Conservation (phyloP, 805 yeast species). For the Millerozyma acaciae region DNA sequence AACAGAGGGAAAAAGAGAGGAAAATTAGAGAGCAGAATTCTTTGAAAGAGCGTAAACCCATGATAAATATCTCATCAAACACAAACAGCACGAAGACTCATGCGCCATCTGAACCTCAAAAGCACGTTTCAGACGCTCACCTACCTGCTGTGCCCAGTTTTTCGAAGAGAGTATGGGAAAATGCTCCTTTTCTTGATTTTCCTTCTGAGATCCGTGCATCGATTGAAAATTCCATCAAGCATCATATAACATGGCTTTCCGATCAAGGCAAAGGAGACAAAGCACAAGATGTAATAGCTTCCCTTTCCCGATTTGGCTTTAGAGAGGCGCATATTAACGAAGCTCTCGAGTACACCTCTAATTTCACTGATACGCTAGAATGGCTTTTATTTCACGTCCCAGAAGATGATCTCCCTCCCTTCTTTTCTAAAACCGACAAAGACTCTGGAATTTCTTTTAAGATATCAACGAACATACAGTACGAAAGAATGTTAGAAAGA, state of each 20-base stretch:
- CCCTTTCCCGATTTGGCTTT: conserved; percentile 52
- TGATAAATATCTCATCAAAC: conserved; percentile 40
- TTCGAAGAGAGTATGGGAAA: conserved; percentile 64
- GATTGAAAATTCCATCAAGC: conserved; percentile 59
- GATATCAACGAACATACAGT: conserved; percentile 48
- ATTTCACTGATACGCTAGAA: conserved; percentile 54
- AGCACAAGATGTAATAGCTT: conserved; percentile 1
- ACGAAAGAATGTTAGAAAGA: conserved; percentile 56
- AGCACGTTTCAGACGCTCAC: background rate
- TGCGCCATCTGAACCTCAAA: background rate
- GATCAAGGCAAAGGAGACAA: conserved; percentile 14
- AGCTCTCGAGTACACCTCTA: conserved; percentile 54
- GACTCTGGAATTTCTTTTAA: conserved; percentile 59
- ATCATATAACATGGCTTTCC: conserved; percentile 53
- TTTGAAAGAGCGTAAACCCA: conserved; percentile 46
- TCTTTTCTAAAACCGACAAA: conserved; percentile 52
- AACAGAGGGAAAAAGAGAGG: conserved; percentile 43
- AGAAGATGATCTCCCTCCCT: conserved; percentile 83
- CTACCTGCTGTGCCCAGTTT: conserved; percentile 26
- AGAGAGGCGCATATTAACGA: conserved; percentile 66
- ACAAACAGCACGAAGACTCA: conserved; percentile 1
- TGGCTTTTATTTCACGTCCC: conserved; percentile 89
- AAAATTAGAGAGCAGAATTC: conserved; percentile 45
- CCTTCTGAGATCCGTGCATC: conserved; percentile 57
- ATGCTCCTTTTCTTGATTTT: conserved; percentile 65